Evolutionary conservation across 176 grass and related monocot species (phyloP).

Genomic region (Dactylis glomerata): DNA sequence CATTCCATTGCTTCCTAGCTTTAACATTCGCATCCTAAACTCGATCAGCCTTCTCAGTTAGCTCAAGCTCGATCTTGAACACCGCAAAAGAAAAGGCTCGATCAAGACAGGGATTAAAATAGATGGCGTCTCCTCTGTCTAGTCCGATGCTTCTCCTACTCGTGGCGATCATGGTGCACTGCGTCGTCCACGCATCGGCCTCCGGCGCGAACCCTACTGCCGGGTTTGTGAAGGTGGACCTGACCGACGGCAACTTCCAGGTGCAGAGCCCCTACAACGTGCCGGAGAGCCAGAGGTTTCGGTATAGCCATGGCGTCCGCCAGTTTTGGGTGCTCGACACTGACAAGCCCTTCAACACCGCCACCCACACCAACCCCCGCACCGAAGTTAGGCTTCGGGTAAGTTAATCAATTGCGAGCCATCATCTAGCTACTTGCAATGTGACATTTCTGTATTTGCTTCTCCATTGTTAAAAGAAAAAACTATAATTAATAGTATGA

Average conservation of each 20-base stretch:
- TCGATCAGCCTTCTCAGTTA: not conserved
- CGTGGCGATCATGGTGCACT: not conserved
- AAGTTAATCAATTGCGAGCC: not conserved
- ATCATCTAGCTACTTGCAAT: no score
- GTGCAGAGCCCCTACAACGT: conserved; percentile 41
- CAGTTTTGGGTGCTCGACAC: conserved; percentile 30
- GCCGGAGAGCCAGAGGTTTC: not conserved
- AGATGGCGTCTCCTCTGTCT: not conserved
- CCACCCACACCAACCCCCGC: conserved; percentile 36
- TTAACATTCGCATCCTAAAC: not conserved
- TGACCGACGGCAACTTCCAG: conserved; percentile 26
- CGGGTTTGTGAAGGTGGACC: conserved; percentile 30
- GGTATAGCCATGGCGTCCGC: conserved; percentile 21
- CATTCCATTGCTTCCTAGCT: not conserved
- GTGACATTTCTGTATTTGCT: no score
- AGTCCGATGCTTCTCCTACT: not conserved
- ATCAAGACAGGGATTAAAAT: not conserved
- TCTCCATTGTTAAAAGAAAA: no score
- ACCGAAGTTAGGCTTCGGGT: conserved; percentile 32
- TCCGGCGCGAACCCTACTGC: not conserved
- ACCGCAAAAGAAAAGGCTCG: no score
- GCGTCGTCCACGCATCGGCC: not conserved
- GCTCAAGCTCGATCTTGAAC: not conserved
- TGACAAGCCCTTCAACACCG: conserved; percentile 35
- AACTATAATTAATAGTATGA: no score